Evolutionary conservation across 2,329 filamentous ascomycete species (phyloP).

Genomic region (Dendryphion nanum): DNA sequence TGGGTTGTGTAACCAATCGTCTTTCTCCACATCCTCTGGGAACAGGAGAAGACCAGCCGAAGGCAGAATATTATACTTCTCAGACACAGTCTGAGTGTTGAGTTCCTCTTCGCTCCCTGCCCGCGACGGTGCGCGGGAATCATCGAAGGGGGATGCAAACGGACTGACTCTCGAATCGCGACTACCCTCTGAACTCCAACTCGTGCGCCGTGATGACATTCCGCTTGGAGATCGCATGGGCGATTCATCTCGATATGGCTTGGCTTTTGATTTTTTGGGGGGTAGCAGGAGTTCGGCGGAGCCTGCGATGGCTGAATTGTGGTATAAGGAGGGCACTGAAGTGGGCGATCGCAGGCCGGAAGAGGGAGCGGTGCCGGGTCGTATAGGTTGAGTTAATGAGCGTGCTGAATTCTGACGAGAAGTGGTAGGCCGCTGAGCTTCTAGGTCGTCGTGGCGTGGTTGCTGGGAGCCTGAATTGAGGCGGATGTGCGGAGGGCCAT

Average conservation of each 20-base stretch:
- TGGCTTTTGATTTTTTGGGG: conserved; percentile 48
- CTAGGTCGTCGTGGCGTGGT: conserved; percentile 51
- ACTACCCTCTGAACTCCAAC: conserved; percentile 63
- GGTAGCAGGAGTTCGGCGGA: conserved; percentile 53
- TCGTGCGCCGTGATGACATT: conserved; percentile 61
- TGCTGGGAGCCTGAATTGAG: conserved; percentile 62
- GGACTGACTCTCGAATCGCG: conserved; percentile 52
- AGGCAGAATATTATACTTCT: conserved; percentile 71
- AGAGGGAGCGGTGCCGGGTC: conserved; percentile 14
- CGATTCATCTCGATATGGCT: conserved; percentile 53
- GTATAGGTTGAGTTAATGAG: conserved; percentile 41
- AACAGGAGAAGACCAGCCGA: conserved; percentile 66
- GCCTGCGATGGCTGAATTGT: conserved; percentile 35
- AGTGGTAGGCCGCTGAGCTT: conserved; percentile 35
- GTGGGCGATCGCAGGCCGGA: conserved; percentile 23
- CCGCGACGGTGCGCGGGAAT: conserved; percentile 58
- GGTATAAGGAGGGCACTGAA: conserved; percentile 31
- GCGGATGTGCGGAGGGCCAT: conserved; percentile 58
- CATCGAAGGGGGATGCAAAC: conserved; percentile 58
- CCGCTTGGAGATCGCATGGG: conserved; percentile 51
- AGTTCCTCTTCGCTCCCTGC: conserved; percentile 64
- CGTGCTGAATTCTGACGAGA: conserved; percentile 42
- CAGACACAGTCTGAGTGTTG: conserved; percentile 70
- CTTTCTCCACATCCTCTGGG: conserved; percentile 71
- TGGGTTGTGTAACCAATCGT: conserved; percentile 70